Evolutionary conservation across 768 basidiomycete genomes (phyloP).

Genomic region (Rhizopogon vinicolor): DNA sequence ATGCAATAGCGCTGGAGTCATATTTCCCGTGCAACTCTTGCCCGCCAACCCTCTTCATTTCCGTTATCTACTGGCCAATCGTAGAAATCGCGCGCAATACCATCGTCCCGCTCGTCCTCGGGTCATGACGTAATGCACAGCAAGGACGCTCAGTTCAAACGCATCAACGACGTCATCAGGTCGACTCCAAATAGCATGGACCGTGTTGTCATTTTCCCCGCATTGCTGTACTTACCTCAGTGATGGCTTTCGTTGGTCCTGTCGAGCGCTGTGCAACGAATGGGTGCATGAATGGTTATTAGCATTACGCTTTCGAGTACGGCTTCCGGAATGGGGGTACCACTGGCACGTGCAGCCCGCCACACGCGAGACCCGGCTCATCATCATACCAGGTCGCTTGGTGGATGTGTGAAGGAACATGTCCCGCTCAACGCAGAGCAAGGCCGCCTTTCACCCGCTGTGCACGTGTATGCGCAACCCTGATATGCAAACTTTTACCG

Average conservation of each 20-base stretch:
- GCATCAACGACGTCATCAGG: background rate
- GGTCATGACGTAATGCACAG: background rate
- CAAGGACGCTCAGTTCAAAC: background rate
- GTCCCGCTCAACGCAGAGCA: background rate
- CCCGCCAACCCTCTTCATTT: background rate
- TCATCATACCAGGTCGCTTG: background rate
- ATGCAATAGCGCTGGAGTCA: background rate
- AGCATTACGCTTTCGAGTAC: background rate
- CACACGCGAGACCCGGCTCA: background rate
- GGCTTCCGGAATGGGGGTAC: background rate
- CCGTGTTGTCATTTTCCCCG: background rate
- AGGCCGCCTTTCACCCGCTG: background rate
- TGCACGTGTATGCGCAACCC: background rate
- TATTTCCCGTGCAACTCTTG: background rate
- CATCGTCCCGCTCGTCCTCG: background rate
- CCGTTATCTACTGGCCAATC: background rate
- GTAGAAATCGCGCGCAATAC: background rate
- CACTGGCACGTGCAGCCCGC: background rate
- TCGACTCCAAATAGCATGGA: background rate
- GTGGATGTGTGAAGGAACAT: slow-evolving; percentile 1
- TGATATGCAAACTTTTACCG: background rate
- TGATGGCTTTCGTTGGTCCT: background rate
- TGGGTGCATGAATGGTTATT: background rate
- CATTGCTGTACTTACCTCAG: background rate
- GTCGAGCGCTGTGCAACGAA: background rate